A percentile compares a stretch with the other conserved stretches of the same genome.
Evolutionary conservation across 805 yeast species (phyloP).

Genomic region (Torulaspora indica): DNA sequence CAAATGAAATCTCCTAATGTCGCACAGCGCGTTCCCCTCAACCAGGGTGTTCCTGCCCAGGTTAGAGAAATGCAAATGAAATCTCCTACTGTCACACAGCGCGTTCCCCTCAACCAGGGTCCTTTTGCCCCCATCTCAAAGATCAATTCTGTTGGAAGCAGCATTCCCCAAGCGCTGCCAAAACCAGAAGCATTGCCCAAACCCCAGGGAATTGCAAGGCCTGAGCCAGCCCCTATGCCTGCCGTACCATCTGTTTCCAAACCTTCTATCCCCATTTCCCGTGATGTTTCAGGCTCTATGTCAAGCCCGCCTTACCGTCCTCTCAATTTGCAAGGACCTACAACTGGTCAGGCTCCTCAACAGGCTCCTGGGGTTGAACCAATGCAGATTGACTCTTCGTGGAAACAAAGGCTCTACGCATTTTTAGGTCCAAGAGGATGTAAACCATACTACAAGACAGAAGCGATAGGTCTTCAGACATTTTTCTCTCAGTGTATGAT

Average conservation of each 20-base stretch:
- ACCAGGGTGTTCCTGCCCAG: too few species aligned
- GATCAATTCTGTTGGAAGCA: not conserved
- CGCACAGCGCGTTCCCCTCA: too few species aligned
- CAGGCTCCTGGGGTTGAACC: not conserved
- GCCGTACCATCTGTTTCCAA: not conserved
- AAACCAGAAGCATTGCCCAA: not conserved
- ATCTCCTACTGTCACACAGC: too few species aligned
- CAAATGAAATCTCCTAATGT: too few species aligned
- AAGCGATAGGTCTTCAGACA: slow-evolving; percentile 1
- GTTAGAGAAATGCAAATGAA: too few species aligned
- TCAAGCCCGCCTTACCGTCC: not conserved
- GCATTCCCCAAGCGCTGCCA: not conserved
- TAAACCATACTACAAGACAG: slow-evolving; percentile 11
- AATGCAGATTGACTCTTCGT: not conserved
- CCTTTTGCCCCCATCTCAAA: too few species aligned
- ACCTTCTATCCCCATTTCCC: not conserved
- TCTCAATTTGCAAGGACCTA: not conserved
- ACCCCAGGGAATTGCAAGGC: not conserved
- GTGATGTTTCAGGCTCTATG: not conserved
- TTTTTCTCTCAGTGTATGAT: slow-evolving; percentile 17
- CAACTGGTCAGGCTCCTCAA: not conserved
- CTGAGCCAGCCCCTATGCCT: not conserved
- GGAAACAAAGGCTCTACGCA: slow-evolving; percentile 16
- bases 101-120: too few species aligned
- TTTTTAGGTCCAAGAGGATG: slow-evolving; percentile 13